Conservation (phyloP, 371 early-diverging fungal genomes). For the Mucor racemosus region DNA sequence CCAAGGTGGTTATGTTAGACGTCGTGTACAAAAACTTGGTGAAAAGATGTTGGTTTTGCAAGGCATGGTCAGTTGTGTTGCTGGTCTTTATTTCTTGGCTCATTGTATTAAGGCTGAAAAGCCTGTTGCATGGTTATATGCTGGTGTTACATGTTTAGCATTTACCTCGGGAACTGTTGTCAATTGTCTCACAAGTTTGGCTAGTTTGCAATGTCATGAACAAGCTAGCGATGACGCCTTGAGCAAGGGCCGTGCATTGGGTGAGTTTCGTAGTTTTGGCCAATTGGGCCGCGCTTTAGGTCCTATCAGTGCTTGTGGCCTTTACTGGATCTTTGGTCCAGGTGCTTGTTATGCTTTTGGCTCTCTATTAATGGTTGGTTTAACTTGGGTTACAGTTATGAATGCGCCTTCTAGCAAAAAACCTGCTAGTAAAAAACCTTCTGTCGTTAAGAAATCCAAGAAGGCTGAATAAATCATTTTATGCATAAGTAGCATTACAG, state of each 20-base stretch:
- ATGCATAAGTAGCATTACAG: background rate
- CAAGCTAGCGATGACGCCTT: slow-evolving; percentile 32
- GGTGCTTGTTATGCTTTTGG: slow-evolving; percentile 56
- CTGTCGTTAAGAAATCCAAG: background rate
- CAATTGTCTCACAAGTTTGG: slow-evolving; percentile 86
- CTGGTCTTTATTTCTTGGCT: slow-evolving; percentile 74
- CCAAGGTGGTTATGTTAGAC: slow-evolving; percentile 94
- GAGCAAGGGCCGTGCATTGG: slow-evolving; percentile 77
- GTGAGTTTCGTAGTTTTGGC: slow-evolving; percentile 87
- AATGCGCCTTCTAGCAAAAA: slow-evolving; percentile 7
- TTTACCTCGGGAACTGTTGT: slow-evolving; percentile 95
- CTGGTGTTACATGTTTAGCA: slow-evolving; percentile 80
- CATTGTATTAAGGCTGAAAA: slow-evolving; percentile 37
- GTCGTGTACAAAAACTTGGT: slow-evolving; percentile 68
- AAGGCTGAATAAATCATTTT: slow-evolving; percentile 11
- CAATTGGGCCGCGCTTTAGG: slow-evolving; percentile 94
- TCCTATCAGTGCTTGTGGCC: slow-evolving; percentile 83
- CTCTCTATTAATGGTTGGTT: slow-evolving; percentile 33
- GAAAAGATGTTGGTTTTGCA: slow-evolving; percentile 78
- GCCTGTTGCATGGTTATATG: slow-evolving; percentile 29
- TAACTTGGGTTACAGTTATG: slow-evolving; percentile 26
- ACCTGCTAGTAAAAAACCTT: background rate
- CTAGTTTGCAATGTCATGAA: slow-evolving; percentile 60
- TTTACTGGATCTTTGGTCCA: slow-evolving; percentile 90
- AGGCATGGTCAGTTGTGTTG: slow-evolving; percentile 76